phyloP scores from a whole-genome alignment of 768 basidiomycete species.

The Psilocybe tampanensis region DNA sequence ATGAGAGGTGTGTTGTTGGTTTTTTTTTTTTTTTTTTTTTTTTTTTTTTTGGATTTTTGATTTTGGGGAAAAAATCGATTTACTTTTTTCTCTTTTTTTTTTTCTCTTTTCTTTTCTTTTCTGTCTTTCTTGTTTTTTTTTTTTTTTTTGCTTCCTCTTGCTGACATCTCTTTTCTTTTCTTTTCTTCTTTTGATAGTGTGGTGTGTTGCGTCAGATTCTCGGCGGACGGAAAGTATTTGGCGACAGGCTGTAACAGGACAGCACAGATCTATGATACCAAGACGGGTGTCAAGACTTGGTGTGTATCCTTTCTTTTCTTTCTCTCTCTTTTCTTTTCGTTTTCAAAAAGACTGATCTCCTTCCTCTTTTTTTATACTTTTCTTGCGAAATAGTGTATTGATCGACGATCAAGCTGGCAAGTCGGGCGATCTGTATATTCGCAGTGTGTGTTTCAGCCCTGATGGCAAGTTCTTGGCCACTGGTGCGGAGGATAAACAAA shows the following conservation, averaged over 20 bases:
- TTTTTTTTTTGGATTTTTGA: slow-evolving; percentile 15
- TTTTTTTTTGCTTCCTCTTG: slow-evolving; percentile 1
- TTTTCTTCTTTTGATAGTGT: slow-evolving; percentile 33
- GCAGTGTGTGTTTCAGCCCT: slow-evolving; percentile 95
- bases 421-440: slow-evolving; percentile 86
- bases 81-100: slow-evolving; percentile 15
- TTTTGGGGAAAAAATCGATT: no score
- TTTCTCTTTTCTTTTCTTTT: slow-evolving; percentile 15
- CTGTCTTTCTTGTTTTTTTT: background rate
- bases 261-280: slow-evolving; percentile 93
- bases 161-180: background rate
- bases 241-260: slow-evolving; percentile 97
- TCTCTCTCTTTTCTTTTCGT: background rate
- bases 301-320: slow-evolving; percentile 34
- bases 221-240: slow-evolving; percentile 88
- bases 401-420: slow-evolving; percentile 75
- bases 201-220: slow-evolving; percentile 92
- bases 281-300: slow-evolving; percentile 85
- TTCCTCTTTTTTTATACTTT: background rate
- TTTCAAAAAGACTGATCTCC: slow-evolving; percentile 11
- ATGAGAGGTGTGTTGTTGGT: slow-evolving; percentile 69
- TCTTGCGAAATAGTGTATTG: slow-evolving; percentile 57
- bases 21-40: background rate
- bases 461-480: slow-evolving; percentile 95
- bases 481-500: slow-evolving; percentile 93